Percentiles rank a stretch among this genome's conserved stretches.
Conservation (phyloP, 1,284 basidiomycete species). For the Fistulinella cinereoalba region DNA sequence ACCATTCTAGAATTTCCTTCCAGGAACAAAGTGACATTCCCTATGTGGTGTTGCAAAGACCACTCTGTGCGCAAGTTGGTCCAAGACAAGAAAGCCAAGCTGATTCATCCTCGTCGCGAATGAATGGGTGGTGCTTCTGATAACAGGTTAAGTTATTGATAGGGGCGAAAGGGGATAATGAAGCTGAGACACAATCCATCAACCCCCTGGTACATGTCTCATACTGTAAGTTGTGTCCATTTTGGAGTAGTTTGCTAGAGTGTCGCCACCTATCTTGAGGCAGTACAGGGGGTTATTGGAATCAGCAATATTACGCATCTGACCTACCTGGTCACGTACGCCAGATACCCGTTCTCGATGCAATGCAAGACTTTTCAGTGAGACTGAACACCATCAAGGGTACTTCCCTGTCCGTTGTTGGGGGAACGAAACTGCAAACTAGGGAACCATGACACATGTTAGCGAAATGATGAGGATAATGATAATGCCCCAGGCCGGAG, state of each 20-base stretch:
- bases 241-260: not conserved
- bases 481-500: too few relatives aligned
- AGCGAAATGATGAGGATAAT: too few relatives aligned
- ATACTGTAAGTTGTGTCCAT: not conserved
- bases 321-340: not conserved
- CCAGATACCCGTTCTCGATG: not conserved
- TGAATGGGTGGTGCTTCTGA: conserved; percentile 5
- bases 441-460: too few relatives aligned
- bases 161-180: not conserved
- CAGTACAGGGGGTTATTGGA: not conserved
- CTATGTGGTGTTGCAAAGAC: not conserved
- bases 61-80: not conserved
- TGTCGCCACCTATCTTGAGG: not conserved
- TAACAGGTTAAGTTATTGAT: not conserved
- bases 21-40: not conserved
- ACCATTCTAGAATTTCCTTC: not conserved
- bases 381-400: not conserved
- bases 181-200: not conserved
- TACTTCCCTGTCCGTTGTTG: too few relatives aligned
- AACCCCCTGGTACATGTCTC: not conserved
- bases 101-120: not conserved
- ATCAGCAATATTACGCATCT: not conserved
- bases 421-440: too few relatives aligned
- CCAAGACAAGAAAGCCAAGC: not conserved
- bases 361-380: not conserved